Evolutionary conservation across 495 filamentous ascomycete genomes (phyloP).

Genomic region (Podospora appendiculata): DNA sequence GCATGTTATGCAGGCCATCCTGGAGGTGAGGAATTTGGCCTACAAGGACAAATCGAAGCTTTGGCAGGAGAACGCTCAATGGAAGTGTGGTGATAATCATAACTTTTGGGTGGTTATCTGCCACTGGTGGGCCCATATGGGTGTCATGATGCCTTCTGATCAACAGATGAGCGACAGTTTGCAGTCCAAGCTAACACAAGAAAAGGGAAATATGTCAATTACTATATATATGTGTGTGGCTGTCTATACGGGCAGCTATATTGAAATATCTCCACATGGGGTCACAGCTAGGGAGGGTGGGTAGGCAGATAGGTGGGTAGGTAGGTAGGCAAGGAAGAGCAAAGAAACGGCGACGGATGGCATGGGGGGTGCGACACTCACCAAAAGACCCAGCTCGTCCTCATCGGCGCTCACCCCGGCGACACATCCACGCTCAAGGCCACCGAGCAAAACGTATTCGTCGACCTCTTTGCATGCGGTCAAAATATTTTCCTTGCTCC

Average conservation of each 20-base stretch:
- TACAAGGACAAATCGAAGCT: conserved; percentile 23
- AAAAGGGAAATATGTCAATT: not conserved
- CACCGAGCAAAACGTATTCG: conserved; percentile 32
- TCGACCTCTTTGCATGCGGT: conserved; percentile 40
- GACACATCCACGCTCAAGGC: conserved; percentile 39
- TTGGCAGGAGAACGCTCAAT: conserved; percentile 20
- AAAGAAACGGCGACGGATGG: too few species aligned
- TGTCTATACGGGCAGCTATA: not conserved
- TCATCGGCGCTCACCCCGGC: conserved; percentile 42
- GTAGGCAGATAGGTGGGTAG: not conserved
- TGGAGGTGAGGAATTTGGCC: conserved; percentile 13
- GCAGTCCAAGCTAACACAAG: conserved; percentile 24
- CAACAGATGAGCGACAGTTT: conserved; percentile 24
- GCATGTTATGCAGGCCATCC: conserved; percentile 5
- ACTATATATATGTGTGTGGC: not conserved
- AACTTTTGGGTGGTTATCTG: conserved; percentile 2
- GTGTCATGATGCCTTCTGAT: not conserved
- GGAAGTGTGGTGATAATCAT: conserved; percentile 32
- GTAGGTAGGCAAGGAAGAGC: not conserved
- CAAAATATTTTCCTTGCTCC: conserved; percentile 9
- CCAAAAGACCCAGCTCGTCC: conserved; percentile 28
- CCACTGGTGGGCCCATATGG: too few species aligned
- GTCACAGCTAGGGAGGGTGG: not conserved
- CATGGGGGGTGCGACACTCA: conserved; percentile 15
- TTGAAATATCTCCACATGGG: not conserved